Percentiles rank a stretch among this genome's conserved stretches.
Evolutionary conservation across 176 grass and related monocot genomes (phyloP).

Genomic region (Juncus effusus): DNA sequence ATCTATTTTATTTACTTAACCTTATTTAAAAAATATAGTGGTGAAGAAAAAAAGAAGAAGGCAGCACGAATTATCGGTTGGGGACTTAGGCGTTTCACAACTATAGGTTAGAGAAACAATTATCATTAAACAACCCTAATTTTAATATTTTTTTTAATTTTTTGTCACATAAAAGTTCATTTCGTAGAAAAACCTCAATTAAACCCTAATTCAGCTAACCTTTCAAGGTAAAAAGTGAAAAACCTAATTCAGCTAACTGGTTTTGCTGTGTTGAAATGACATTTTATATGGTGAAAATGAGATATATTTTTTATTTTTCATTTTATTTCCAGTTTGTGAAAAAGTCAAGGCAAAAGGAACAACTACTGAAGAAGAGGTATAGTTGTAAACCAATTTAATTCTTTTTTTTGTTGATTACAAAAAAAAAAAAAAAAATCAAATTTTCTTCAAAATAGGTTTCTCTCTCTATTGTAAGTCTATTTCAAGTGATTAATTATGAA

Average conservation of each 20-base stretch:
- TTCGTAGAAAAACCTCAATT: neutral
- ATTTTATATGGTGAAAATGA: neutral
- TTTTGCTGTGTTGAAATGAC: neutral
- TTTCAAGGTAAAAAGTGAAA: neutral
- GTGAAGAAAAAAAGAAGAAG: slow-evolving; percentile 58
- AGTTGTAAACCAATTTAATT: neutral
- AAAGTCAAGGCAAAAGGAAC: slow-evolving; percentile 90
- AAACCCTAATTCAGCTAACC: neutral
- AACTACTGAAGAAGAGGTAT: slow-evolving; percentile 91
- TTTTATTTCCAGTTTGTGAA: slow-evolving; percentile 70
- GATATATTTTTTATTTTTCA: neutral
- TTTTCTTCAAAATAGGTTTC: neutral
- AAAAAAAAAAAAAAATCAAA: neutral
- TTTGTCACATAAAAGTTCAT: neutral
- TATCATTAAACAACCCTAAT: neutral
- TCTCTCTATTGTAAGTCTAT: slow-evolving; percentile 1
- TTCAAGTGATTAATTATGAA: slow-evolving; percentile 22
- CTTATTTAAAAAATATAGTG: slow-evolving; percentile 6
- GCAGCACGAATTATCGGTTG: slow-evolving; percentile 56
- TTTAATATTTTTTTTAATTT: neutral
- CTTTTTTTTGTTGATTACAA: neutral
- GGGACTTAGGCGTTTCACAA: slow-evolving; percentile 92
- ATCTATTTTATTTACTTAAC: neutral
- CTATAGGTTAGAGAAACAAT: slow-evolving; percentile 53
- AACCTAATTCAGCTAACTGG: neutral